Percentiles rank a stretch among this genome's conserved stretches.
Conservation (phyloP, 441 rosid species). For the Cnidoscolus chayamansa region DNA sequence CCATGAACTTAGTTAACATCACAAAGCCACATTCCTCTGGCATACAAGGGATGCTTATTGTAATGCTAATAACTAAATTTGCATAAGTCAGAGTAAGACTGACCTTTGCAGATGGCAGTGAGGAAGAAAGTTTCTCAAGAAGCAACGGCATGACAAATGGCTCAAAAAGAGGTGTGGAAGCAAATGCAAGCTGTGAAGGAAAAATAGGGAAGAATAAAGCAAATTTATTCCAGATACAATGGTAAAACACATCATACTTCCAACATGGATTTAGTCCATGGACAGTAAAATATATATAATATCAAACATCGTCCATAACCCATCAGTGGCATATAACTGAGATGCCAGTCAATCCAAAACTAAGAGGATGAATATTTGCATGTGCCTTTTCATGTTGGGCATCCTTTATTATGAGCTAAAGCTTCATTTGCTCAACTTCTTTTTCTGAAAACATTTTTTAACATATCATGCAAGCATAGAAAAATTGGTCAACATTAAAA, state of each 20-base stretch:
- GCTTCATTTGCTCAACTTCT: neutral
- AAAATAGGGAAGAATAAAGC: slow-evolving; percentile 4
- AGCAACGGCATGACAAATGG: slow-evolving; percentile 83
- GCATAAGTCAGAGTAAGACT: slow-evolving; percentile 22
- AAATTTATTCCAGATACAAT: neutral
- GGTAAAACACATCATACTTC: neutral
- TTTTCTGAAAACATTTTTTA: neutral
- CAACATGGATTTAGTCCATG: slow-evolving; percentile 9
- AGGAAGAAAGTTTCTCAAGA: slow-evolving; percentile 88
- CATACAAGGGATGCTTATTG: slow-evolving; percentile 18
- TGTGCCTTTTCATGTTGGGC: neutral
- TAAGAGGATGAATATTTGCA: neutral
- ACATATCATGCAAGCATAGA: neutral
- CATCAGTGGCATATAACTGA: neutral
- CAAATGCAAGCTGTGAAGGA: slow-evolving; percentile 59
- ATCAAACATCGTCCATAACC: neutral
- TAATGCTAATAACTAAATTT: slow-evolving; percentile 14
- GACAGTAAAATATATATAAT: neutral
- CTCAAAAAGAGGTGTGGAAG: slow-evolving; percentile 79
- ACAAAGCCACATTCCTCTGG: slow-evolving; percentile 23
- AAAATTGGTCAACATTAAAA: neutral
- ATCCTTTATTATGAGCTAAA: neutral
- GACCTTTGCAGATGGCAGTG: slow-evolving; percentile 82
- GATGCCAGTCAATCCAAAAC: neutral
- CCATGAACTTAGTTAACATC: slow-evolving; percentile 24